These are phyloP conservation scores for Dactylellina drechsleri DNA, from an alignment of 2,329 filamentous ascomycete genomes.

Conservation along the genomic window DNA sequence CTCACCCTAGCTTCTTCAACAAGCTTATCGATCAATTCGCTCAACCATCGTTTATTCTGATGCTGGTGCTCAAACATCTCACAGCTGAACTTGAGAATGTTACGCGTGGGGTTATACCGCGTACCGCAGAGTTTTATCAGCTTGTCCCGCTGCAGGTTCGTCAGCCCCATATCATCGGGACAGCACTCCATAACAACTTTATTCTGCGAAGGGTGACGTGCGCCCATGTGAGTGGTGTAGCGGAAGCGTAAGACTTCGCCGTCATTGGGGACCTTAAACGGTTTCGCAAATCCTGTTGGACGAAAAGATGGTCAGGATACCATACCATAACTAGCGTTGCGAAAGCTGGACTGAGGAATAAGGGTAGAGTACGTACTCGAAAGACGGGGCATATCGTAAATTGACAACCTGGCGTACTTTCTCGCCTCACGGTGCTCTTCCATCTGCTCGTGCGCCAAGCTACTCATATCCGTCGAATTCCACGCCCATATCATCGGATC, in stretches of 20 bases:
- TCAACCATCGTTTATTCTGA: conserved; percentile 96
- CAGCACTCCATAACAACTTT: conserved; percentile 96
- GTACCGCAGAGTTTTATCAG: conserved; percentile 86
- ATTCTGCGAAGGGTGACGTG: conserved; percentile 86
- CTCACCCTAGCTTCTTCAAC: conserved; percentile 76
- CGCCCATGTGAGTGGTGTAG: conserved; percentile 96
- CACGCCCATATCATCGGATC: conserved; percentile 66
- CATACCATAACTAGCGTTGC: too few species aligned
- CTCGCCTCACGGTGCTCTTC: conserved; percentile 88
- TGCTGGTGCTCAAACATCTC: conserved; percentile 88
- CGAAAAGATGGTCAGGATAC: conserved; percentile 7
- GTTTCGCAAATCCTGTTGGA: conserved; percentile 77
- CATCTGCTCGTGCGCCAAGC: conserved; percentile 83
- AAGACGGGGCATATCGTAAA: conserved; percentile 95
- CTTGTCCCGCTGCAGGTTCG: conserved; percentile 76
- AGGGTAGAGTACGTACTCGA: conserved; percentile 73
- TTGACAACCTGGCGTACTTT: conserved; percentile 84
- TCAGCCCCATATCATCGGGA: conserved; percentile 73
- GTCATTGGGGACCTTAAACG: conserved; percentile 76
- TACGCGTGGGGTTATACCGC: conserved; percentile 85
- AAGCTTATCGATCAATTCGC: conserved; percentile 78
- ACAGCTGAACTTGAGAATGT: conserved; percentile 87
- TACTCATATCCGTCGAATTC: conserved; percentile 84
- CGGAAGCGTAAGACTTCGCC: conserved; percentile 86
- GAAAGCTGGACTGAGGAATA: conserved; percentile 14